phyloP scores from a whole-genome alignment of 192 early-diverging fungal genomes.

The Oehlia diaphana region DNA sequence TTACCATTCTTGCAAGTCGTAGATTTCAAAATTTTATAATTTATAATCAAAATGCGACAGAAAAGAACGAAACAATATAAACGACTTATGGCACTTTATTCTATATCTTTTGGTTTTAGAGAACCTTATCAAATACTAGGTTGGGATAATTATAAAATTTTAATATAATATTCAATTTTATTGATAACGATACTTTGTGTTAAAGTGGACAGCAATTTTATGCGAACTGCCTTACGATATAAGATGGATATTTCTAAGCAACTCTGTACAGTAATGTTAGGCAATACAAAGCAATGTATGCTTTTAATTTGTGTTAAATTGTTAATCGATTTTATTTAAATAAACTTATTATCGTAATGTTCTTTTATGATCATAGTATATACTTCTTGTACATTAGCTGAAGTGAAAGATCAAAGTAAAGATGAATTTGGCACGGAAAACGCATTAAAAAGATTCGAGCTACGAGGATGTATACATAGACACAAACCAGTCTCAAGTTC shows the following conservation, averaged over 20 bases:
- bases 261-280: slow-evolving; percentile 66
- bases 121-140: slow-evolving; percentile 89
- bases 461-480: slow-evolving; percentile 77
- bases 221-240: slow-evolving; percentile 62
- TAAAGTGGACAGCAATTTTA: slow-evolving; percentile 82
- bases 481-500: slow-evolving; percentile 57
- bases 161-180: slow-evolving; percentile 67
- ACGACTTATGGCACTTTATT: slow-evolving; percentile 81
- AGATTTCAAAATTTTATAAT: too few relatives aligned
- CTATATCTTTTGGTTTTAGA: slow-evolving; percentile 78
- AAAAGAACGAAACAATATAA: slow-evolving; percentile 83
- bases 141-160: slow-evolving; percentile 36
- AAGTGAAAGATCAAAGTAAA: slow-evolving; percentile 58
- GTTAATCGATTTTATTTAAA: background rate
- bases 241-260: slow-evolving; percentile 62
- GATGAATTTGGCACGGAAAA: slow-evolving; percentile 60
- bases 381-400: slow-evolving; percentile 75
- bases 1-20: too few relatives aligned
- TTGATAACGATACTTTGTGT: slow-evolving; percentile 47
- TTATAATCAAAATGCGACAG: slow-evolving; percentile 63
- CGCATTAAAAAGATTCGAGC: slow-evolving; percentile 70
- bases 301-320: slow-evolving; percentile 14
- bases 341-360: background rate
- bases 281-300: slow-evolving; percentile 67
- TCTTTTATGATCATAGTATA: slow-evolving; percentile 34